Percentiles rank a stretch among this genome's conserved stretches.
phyloP scores from a whole-genome alignment of 371 early-diverging fungal genomes.

The Phascolomyces articulosus region DNA sequence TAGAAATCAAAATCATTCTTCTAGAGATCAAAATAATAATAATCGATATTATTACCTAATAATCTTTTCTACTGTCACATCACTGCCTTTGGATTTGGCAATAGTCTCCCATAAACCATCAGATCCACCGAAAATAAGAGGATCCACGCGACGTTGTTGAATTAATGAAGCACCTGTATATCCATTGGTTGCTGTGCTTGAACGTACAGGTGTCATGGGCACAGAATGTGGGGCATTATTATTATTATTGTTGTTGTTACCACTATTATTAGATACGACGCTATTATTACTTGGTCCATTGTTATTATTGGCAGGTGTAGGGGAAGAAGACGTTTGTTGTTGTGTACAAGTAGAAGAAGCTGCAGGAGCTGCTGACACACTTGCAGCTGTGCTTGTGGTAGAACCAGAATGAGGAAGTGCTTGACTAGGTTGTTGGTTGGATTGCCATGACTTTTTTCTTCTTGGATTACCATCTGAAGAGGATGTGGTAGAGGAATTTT shows the following conservation, averaged over 20 bases:
- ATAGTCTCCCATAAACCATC: constrained; percentile 52
- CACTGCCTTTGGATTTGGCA: constrained; percentile 35
- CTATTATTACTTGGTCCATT: neutral
- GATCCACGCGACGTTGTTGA: constrained; percentile 40
- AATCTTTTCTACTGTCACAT: constrained; percentile 45
- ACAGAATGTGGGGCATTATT: constrained; percentile 16
- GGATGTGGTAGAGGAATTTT: neutral
- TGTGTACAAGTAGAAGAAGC: neutral
- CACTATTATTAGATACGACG: neutral
- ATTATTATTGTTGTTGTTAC: too few relatives aligned
- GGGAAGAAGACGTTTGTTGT: too few relatives aligned
- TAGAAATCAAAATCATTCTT: too few relatives aligned
- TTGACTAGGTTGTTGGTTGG: neutral
- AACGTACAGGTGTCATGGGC: constrained; percentile 30
- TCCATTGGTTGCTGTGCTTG: constrained; percentile 24
- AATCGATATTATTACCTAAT: constrained; percentile 26
- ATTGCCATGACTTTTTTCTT: neutral
- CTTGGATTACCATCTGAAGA: neutral
- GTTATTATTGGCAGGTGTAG: neutral
- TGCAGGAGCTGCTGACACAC: neutral
- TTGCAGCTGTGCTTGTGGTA: neutral
- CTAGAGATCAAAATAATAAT: too few relatives aligned
- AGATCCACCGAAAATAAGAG: constrained; percentile 47
- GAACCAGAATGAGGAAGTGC: neutral
- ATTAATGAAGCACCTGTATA: constrained; percentile 27